Conservation (phyloP, 2,329 filamentous ascomycete genomes). For the Ceratocystis lukuohia region DNA sequence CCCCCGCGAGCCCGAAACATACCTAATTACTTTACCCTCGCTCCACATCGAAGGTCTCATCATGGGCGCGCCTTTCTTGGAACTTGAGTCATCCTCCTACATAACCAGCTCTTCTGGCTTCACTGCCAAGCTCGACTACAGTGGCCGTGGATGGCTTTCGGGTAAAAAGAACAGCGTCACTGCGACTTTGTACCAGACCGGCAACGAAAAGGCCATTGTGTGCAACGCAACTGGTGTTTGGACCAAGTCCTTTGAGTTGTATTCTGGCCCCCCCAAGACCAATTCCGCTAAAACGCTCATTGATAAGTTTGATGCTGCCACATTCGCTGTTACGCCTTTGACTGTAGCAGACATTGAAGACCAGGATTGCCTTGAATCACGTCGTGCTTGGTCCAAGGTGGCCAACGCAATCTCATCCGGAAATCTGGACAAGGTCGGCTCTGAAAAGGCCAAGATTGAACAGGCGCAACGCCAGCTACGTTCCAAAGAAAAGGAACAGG, state of each 20-base stretch:
- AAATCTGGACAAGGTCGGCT: constrained; percentile 67
- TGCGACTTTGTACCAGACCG: constrained; percentile 57
- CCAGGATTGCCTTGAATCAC: constrained; percentile 77
- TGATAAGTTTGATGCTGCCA: constrained; percentile 47
- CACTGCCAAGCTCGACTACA: constrained; percentile 82
- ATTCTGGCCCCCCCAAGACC: constrained; percentile 45
- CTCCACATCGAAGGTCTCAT: constrained; percentile 92
- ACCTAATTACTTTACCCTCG: constrained; percentile 80
- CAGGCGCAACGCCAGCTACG: constrained; percentile 67
- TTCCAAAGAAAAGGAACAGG: constrained; percentile 60
- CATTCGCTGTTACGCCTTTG: constrained; percentile 50
- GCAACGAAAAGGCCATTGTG: constrained; percentile 56
- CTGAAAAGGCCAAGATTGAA: constrained; percentile 81
- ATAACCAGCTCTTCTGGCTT: constrained; percentile 80
- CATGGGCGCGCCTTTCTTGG: constrained; percentile 74
- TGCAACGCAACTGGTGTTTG: constrained; percentile 86
- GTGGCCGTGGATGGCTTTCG: constrained; percentile 83
- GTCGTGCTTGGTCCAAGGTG: constrained; percentile 78
- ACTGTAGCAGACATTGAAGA: constrained; percentile 57
- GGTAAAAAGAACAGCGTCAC: constrained; percentile 90
- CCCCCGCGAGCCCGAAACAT: constrained; percentile 44
- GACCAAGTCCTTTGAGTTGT: constrained; percentile 71
- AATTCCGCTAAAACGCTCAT: constrained; percentile 38
- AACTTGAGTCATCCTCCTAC: constrained; percentile 72
- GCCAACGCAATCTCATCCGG: constrained; percentile 60